Evolutionary conservation across 108 stramenopile genomes (phyloP).

Genomic region (Heterococcus sp.): DNA sequence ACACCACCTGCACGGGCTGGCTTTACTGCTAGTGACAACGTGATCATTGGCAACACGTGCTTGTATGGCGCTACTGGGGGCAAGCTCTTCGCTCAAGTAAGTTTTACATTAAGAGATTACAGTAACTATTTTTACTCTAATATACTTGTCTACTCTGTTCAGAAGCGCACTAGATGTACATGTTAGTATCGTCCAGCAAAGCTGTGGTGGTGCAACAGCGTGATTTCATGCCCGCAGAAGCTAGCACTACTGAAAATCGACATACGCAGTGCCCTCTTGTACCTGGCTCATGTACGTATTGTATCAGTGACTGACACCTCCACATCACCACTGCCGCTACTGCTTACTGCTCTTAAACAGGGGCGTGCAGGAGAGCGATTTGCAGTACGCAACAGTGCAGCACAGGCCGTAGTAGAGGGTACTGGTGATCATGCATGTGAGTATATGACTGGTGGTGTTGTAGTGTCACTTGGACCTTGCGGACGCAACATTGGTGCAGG

Average conservation of each 20-base stretch:
- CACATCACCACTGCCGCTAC: no score
- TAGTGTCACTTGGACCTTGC: slow-evolving; percentile 37
- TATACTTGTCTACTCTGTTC: no score
- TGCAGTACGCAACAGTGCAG: slow-evolving; percentile 53
- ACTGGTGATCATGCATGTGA: slow-evolving; percentile 51
- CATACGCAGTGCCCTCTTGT: no score
- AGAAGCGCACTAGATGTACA: no score
- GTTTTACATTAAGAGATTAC: no score
- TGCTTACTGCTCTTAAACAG: background rate
- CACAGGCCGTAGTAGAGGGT: slow-evolving; percentile 49
- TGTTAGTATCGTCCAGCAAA: no score
- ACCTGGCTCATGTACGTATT: no score
- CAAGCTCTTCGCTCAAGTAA: slow-evolving; percentile 37
- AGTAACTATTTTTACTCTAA: no score
- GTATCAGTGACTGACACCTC: no score
- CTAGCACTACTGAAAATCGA: no score
- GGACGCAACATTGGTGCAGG: slow-evolving; percentile 53
- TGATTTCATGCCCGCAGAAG: no score
- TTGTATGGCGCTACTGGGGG: slow-evolving; percentile 56
- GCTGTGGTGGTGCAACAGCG: no score
- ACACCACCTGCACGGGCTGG: slow-evolving; percentile 13
- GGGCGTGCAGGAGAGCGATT: slow-evolving; percentile 54
- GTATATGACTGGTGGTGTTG: slow-evolving; percentile 52
- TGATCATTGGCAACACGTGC: slow-evolving; percentile 53
- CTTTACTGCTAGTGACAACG: slow-evolving; percentile 24